Evolutionary conservation across 306 rosid species (phyloP).

Genomic region (Quercus alba): DNA sequence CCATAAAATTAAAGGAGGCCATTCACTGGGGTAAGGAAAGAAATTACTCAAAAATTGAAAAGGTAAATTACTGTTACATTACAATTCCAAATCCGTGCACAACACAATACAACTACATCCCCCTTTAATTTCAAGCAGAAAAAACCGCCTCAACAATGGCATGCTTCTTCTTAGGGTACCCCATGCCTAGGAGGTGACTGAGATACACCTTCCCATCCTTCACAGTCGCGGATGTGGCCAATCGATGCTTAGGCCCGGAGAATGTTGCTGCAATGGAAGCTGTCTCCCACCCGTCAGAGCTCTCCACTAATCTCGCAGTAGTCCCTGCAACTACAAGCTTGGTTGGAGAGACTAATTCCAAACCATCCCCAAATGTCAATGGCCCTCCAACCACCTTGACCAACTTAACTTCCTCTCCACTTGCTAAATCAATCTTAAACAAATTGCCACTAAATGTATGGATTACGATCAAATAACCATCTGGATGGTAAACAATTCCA

Average conservation of each 20-base stretch:
- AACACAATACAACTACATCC: background rate
- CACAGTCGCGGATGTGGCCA: slow-evolving; percentile 79
- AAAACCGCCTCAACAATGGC: slow-evolving; percentile 80
- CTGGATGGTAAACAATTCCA: slow-evolving; percentile 90
- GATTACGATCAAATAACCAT: slow-evolving; percentile 66
- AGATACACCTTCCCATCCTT: slow-evolving; percentile 86
- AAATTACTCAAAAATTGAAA: background rate
- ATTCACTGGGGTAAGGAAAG: too few relatives aligned
- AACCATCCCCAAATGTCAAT: slow-evolving; percentile 71
- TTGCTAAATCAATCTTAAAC: slow-evolving; percentile 62
- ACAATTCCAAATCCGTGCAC: background rate
- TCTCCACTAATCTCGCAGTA: slow-evolving; percentile 77
- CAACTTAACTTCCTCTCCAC: slow-evolving; percentile 63
- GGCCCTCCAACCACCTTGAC: slow-evolving; percentile 53
- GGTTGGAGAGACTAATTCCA: slow-evolving; percentile 65
- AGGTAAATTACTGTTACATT: background rate
- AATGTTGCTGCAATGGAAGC: slow-evolving; percentile 62
- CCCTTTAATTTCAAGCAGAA: slow-evolving; percentile 19
- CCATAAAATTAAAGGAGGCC: too few relatives aligned
- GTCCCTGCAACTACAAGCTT: slow-evolving; percentile 84
- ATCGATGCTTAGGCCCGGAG: slow-evolving; percentile 67
- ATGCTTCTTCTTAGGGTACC: slow-evolving; percentile 85
- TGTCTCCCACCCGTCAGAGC: slow-evolving; percentile 83
- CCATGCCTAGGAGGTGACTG: slow-evolving; percentile 65
- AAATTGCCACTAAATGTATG: slow-evolving; percentile 75